phyloP scores from a whole-genome alignment of 331 rosid species.

The Malus hybrid region DNA sequence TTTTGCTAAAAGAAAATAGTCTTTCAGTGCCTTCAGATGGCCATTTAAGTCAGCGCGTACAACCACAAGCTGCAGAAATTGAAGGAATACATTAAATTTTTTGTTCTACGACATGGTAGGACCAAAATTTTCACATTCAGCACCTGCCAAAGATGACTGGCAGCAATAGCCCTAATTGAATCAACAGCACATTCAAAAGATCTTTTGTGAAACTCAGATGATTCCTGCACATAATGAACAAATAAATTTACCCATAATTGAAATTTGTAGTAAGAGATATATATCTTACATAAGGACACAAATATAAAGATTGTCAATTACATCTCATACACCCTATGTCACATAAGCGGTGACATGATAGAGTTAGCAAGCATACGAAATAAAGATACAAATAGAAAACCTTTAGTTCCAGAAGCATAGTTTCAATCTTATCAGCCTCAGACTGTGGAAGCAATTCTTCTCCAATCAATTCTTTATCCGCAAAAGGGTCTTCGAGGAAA shows the following conservation, averaged over 20 bases:
- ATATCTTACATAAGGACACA: slow-evolving; percentile 3
- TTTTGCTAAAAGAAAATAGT: slow-evolving; percentile 92
- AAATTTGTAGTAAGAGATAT: not conserved
- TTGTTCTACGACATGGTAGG: slow-evolving; percentile 10
- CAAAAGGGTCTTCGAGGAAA: slow-evolving; percentile 51
- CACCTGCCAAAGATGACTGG: slow-evolving; percentile 99
- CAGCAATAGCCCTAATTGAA: slow-evolving; percentile 83
- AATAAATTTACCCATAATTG: slow-evolving; percentile 3
- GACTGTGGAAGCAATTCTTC: slow-evolving; percentile 89
- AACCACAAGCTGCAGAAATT: slow-evolving; percentile 79
- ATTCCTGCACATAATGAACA: slow-evolving; percentile 51
- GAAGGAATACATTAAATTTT: slow-evolving; percentile 16
- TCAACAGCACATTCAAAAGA: slow-evolving; percentile 86
- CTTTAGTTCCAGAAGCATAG: slow-evolving; percentile 83
- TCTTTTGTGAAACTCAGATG: slow-evolving; percentile 88
- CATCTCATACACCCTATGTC: slow-evolving; percentile 6
- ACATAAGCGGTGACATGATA: slow-evolving; percentile 5
- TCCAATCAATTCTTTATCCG: slow-evolving; percentile 48
- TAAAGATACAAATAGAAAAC: slow-evolving; percentile 25
- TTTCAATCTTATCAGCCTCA: slow-evolving; percentile 93
- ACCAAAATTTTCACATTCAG: slow-evolving; percentile 19
- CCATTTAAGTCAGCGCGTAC: slow-evolving; percentile 95
- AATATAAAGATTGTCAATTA: not conserved
- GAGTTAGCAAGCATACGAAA: not conserved
- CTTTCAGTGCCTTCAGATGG: slow-evolving; percentile 88